Base-by-base conservation (phyloP, 2,329 filamentous ascomycete genomes). In the Mariannaea sp. region DNA sequence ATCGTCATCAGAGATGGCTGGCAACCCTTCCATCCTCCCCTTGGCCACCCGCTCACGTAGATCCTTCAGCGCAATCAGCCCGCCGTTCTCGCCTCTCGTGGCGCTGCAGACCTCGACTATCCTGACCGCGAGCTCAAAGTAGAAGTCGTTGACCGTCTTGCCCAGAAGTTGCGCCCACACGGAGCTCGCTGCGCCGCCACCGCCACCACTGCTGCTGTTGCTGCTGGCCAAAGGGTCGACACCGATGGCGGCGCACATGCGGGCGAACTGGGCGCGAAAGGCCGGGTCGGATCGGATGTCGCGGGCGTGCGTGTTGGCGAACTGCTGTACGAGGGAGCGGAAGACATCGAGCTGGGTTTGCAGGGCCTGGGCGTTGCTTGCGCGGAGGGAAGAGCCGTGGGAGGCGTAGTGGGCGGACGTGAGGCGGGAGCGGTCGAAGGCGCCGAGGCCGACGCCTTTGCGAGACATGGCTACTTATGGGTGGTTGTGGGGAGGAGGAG, bases 231-330 rank as follows among this genome's bases (percentile, higher is more conserved):
- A 80, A 2, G 94, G 95, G 71, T 99, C 94, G 10, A 99, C 92
- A 42, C 94, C 94, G 62, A 99, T 97, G 58, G 92, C 92, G 67
- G 92, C 86, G 76, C 94, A 99, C 94, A 99, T 99, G 71, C 93
- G 91, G 3, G 94, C 93, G 70, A 99, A 99, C 74, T 99, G 93
- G 27, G 93, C 92, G 56, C 94, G 90, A 73, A 99, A 99, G 7
- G 85, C 88, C 5, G 94, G 94, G 71, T 97, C 92, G 2, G 92
- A 96, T 59, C 93, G 92, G 55, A 99, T 99, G 67, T 96, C 94
- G 69, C 92, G 92, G 64, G 89, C 90, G 80, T 99, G 94, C 43
- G 93, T 96, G 68, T 93, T 83, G 38, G 92, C 91, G 74, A 99
- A 99, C 73, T 95, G 92, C 75, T 97, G 92, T 5, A 99, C 85